Base-by-base conservation (phyloP, 768 basidiomycete species). In the Mycena albidolilacea region DNA sequence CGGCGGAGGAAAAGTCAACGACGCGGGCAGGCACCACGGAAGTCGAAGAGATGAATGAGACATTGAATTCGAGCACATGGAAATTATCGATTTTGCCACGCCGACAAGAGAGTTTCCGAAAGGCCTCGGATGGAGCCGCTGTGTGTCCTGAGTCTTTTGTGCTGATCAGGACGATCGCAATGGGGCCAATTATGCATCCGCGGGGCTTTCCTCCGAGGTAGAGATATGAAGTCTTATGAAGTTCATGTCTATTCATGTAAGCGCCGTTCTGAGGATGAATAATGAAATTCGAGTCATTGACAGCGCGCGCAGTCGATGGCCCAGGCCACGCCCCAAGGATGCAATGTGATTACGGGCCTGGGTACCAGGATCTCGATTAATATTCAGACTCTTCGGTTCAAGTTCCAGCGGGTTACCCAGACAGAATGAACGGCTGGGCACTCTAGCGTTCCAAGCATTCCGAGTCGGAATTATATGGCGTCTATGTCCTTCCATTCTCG, bases 161-260 rank as follows among this genome's bases (percentile, higher is more conserved):
- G 55, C 62, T 69, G 54, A 65, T 64, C 50, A 64, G 57, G 69
- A 15, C 23, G 54, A 70, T 70, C 63, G 63, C 55, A 19, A 44
- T 38, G 46, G 7, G 39, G 69, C 23, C 10, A 39, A 48, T 52
- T 73, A 65, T 73, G 72, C 57, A 11, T 69, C 72, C 72, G 72
- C 72, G 72, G 72, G 57, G n/a, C 44, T 59, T 73, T 72, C 55
- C 55, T 44, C 50, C 52, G 58, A 6, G 44, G 38, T 23, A 43
- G 30, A 3, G 48, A 69, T 23, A 55, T 55, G 66, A 38, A 58
- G 12, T n/a, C 46, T 1, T 23, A 55, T 55, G 66, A 38, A 58
- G 12, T n/a, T 58, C 7, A 19, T 43, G 30, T 30, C 30, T 30
- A 30, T 30, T 30, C 30, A 30, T 30, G 30, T 30, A 30, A 30